These are phyloP conservation scores for Colletotrichum orbiculare DNA, from an alignment of 2,329 filamentous ascomycete species.

Conservation along the genomic window DNA sequence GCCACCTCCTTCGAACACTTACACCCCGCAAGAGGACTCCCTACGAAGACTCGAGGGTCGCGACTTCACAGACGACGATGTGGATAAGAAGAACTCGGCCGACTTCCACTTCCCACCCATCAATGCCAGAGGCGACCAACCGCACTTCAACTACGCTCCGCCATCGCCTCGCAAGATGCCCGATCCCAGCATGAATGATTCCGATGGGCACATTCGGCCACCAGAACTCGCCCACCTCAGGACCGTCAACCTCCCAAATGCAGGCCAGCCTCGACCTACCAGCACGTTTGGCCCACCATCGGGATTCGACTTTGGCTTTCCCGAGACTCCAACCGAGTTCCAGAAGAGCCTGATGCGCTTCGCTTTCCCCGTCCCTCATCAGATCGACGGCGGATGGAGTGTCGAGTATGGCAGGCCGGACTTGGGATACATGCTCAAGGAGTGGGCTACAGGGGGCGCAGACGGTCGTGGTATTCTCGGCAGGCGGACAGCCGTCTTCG, in stretches of 20 bases:
- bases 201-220: constrained; percentile 49
- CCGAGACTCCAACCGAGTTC: constrained; percentile 85
- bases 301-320: constrained; percentile 84
- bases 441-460: constrained; percentile 79
- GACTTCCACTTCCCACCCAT: constrained; percentile 70
- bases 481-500: constrained; percentile 86
- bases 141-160: constrained; percentile 69
- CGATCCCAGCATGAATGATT: constrained; percentile 35
- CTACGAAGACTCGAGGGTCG: constrained; percentile 62
- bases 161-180: constrained; percentile 52
- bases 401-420: constrained; percentile 94
- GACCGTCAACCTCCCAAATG: constrained; percentile 52
- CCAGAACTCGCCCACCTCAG: constrained; percentile 69
- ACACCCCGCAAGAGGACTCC: constrained; percentile 57
- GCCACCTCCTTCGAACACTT: constrained; percentile 44
- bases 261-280: constrained; percentile 55
- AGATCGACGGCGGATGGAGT: constrained; percentile 84
- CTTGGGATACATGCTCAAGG: constrained; percentile 85
- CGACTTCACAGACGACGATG: constrained; percentile 56
- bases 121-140: constrained; percentile 58
- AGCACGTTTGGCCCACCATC: constrained; percentile 69
- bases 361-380: constrained; percentile 78
- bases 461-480: constrained; percentile 79
- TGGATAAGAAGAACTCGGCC: constrained; percentile 46
- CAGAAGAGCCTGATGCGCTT: constrained; percentile 92